Evolutionary conservation across 768 basidiomycete genomes (phyloP).

Genomic region (Psilocybe tampanensis): DNA sequence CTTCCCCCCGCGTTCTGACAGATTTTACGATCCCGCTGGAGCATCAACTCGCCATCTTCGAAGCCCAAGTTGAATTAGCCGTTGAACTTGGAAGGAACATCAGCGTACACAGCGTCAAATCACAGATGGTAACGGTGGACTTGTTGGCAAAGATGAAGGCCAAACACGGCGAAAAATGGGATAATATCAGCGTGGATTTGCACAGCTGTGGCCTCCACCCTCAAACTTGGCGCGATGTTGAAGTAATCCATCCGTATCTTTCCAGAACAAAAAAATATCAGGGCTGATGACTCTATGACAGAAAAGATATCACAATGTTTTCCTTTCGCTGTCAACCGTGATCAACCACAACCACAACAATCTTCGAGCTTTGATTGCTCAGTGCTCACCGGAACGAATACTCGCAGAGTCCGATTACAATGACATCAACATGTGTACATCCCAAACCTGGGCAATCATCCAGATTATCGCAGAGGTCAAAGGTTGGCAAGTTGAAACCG

Average conservation of each 20-base stretch:
- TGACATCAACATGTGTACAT: slow-evolving; percentile 56
- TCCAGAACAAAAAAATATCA: background rate
- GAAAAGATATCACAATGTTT: slow-evolving; percentile 76
- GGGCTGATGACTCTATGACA: slow-evolving; percentile 28
- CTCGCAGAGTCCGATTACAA: slow-evolving; percentile 89
- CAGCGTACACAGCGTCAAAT: slow-evolving; percentile 87
- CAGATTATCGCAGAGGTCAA: slow-evolving; percentile 71
- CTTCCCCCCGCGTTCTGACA: slow-evolving; percentile 59
- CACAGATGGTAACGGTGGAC: slow-evolving; percentile 67
- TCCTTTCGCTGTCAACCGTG: slow-evolving; percentile 84
- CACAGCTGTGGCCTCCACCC: slow-evolving; percentile 89
- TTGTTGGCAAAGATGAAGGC: slow-evolving; percentile 61
- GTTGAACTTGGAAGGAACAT: slow-evolving; percentile 76
- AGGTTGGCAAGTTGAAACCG: slow-evolving; percentile 73
- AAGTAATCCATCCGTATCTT: slow-evolving; percentile 47
- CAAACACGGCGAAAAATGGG: slow-evolving; percentile 61
- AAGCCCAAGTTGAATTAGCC: slow-evolving; percentile 86
- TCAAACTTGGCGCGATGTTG: slow-evolving; percentile 72
- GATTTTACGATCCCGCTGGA: slow-evolving; percentile 77
- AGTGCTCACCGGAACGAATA: slow-evolving; percentile 65
- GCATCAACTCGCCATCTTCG: slow-evolving; percentile 82
- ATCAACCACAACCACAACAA: slow-evolving; percentile 77
- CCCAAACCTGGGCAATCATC: slow-evolving; percentile 79
- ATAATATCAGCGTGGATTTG: slow-evolving; percentile 77
- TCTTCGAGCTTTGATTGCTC: slow-evolving; percentile 63